Evolutionary conservation across 768 basidiomycete species (phyloP), one percentile per base, ranked within the genome.

Genomic region (Amanita fuliginea): DNA sequence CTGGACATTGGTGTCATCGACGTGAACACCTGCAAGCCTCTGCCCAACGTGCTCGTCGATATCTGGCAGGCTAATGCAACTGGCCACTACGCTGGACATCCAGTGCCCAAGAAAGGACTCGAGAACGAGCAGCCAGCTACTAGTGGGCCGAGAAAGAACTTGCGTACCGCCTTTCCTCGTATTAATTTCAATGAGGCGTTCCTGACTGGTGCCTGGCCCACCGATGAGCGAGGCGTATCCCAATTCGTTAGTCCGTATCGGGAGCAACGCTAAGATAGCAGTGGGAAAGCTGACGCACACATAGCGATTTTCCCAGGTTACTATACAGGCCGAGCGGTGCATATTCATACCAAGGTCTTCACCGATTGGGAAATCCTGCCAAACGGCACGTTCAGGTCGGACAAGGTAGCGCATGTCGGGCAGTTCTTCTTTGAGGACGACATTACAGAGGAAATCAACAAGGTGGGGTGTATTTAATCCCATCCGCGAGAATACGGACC

Each of bases 31-130:
- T 78, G 76, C 61, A 61, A 70, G 51, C 76, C 76, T 4, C 63
- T 76, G 0, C 74, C 75, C 0, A 74, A 78, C 47, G 73, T 75
- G 30, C 65, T 78, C n/a, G 75, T 78, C 3, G 76, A 78, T 51
- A 73, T 78, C 37, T 78, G 76, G 76, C 74, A 75, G 53, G 74
- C 76, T 3, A 78, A 78, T 52, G 71, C 76, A 5, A 78, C 76
- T 0, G 76, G 76, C 0, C 64, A 64, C 46, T 78, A 78, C 51
- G 71, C 75, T n/a, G 75, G 73, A 1, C 76, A 77, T 47, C 76
- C 76, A 0, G 55, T 59, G 0, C 76, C 76, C n/a, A 60, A 60
- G 10, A 70, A 71, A 1, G 65, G 74, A 28, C 64, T 75, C 32
- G 54, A 57, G 9, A 54, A 71, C 51, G 72, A 74, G 57, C 56